Percentiles rank a stretch among this genome's conserved stretches.
These are phyloP conservation scores for Plasmopara halstedii DNA, from an alignment of 352 stramenopile species.

Conservation along the genomic window DNA sequence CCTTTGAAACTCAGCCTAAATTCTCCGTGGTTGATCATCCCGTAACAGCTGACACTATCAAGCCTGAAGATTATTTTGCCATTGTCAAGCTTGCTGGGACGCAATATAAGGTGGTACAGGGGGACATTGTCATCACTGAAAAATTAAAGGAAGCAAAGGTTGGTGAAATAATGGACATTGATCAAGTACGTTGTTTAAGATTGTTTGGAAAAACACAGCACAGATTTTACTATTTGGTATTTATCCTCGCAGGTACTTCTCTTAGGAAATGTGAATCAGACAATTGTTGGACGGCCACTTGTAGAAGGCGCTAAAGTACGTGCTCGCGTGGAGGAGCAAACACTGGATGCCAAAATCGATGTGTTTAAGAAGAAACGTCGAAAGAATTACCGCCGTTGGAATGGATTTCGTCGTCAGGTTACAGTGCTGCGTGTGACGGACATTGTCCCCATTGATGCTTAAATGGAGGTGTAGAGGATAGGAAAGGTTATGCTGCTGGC, in stretches of 20 bases:
- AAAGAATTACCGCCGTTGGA: constrained; percentile 88
- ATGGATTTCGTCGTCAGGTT: constrained; percentile 80
- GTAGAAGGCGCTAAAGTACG: constrained; percentile 65
- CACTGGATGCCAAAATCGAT: constrained; percentile 81
- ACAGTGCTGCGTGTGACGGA: constrained; percentile 81
- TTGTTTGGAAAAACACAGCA: neutral
- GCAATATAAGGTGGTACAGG: constrained; percentile 84
- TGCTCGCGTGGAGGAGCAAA: constrained; percentile 81
- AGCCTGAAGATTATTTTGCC: constrained; percentile 72
- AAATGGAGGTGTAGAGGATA: too few species aligned
- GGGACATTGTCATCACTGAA: constrained; percentile 74
- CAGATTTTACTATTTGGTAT: neutral
- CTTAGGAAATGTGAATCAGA: constrained; percentile 79
- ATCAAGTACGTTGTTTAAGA: constrained; percentile 32
- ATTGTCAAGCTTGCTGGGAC: constrained; percentile 78
- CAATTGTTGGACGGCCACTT: constrained; percentile 66
- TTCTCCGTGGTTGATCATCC: constrained; percentile 75
- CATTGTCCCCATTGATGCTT: constrained; percentile 52
- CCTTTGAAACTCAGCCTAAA: constrained; percentile 21
- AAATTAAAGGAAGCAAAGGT: constrained; percentile 85
- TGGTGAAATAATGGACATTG: constrained; percentile 71
- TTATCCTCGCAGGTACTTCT: constrained; percentile 45
- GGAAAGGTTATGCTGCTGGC: too few species aligned
- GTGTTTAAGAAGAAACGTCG: constrained; percentile 88
- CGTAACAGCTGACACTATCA: constrained; percentile 56